These are phyloP conservation scores for Tripterygium wilfordii DNA, from an alignment of 177 flowering plant species.

Conservation along the genomic window DNA sequence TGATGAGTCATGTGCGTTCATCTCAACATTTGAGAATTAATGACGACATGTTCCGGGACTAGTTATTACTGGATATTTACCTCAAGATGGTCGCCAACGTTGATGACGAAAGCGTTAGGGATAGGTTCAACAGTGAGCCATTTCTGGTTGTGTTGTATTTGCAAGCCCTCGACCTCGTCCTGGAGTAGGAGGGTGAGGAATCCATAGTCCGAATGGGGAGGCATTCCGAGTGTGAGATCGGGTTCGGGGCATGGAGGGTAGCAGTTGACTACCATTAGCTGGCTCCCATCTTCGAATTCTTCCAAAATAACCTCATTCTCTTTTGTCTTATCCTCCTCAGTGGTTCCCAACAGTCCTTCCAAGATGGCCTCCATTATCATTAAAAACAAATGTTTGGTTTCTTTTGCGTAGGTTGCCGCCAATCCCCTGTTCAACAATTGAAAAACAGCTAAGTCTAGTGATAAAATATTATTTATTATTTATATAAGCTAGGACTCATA, in stretches of 20 bases:
- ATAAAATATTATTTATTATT: too few relatives aligned
- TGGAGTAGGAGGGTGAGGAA: constrained; percentile 85
- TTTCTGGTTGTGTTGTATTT: constrained; percentile 41
- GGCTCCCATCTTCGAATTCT: constrained; percentile 70
- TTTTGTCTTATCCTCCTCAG: constrained; percentile 1
- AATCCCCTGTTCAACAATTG: constrained; percentile 35
- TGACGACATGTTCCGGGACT: not conserved
- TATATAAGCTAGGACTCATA: too few relatives aligned
- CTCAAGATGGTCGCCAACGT: constrained; percentile 90
- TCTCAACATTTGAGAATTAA: not conserved
- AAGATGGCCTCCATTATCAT: constrained; percentile 59
- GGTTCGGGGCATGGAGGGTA: constrained; percentile 85
- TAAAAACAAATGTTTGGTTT: constrained; percentile 45
- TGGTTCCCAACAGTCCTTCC: constrained; percentile 39
- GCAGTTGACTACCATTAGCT: constrained; percentile 65
- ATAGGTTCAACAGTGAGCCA: constrained; percentile 78
- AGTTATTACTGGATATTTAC: constrained; percentile 19
- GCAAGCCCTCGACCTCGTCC: constrained; percentile 71
- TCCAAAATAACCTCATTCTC: constrained; percentile 26
- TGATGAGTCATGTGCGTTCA: too few relatives aligned
- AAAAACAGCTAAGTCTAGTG: not conserved
- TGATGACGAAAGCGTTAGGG: constrained; percentile 61
- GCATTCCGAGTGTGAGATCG: constrained; percentile 80
- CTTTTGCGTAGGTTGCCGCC: constrained; percentile 49
- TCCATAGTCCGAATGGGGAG: constrained; percentile 86